Evolutionary conservation across 2,329 filamentous ascomycete genomes (phyloP), one percentile per base, ranked within the genome.

Genomic region (Ceratocystis albifundus): DNA sequence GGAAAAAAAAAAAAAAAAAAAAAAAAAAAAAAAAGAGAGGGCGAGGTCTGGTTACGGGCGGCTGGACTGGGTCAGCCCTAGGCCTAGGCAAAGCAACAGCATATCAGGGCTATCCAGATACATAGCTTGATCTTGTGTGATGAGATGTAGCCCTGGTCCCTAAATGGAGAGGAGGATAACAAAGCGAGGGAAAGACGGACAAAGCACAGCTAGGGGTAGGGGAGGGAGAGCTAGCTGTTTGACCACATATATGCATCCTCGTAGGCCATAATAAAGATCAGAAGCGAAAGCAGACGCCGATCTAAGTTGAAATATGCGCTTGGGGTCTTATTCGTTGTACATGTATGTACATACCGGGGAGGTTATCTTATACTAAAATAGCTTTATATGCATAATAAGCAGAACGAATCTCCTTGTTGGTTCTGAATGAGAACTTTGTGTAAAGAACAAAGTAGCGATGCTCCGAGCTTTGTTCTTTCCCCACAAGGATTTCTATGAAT

Each of bases 241-340:
- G 53, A 17, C 22, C 53, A 57, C 15, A n/a, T 25, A n/a, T 25
- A 32, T 28, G 25, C 6, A 28, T 25, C 12, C 28, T 57, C 25
- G 53, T 57, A 32, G 53, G 53, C 10, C n/a, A 30, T 7, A 57
- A 30, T 7, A 57, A 28, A 57, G 25, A 57, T 4, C 53, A 57
- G 22, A 57, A 57, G 53, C 53, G 53, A 57, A 28, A 32, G 53
- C 25, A 30, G 53, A 5, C 53, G 53, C n/a, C 53, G 53, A 57
- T 57, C 53, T 25, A 57, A n/a, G 22, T n/a, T 30, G 7, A 17
- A 57, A 57, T 15, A 12, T 57, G 53, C 53, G 53, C 28, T 15
- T 17, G 20, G 48, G 48, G 22, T 5, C 10, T 57, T 3, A 17
- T 30, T 28, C 17, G 15, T 30, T 30, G 53, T 15, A 28, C 22